These are phyloP conservation scores for Colletotrichum graminicola DNA, from an alignment of 2,329 filamentous ascomycete species.

Conservation along the genomic window DNA sequence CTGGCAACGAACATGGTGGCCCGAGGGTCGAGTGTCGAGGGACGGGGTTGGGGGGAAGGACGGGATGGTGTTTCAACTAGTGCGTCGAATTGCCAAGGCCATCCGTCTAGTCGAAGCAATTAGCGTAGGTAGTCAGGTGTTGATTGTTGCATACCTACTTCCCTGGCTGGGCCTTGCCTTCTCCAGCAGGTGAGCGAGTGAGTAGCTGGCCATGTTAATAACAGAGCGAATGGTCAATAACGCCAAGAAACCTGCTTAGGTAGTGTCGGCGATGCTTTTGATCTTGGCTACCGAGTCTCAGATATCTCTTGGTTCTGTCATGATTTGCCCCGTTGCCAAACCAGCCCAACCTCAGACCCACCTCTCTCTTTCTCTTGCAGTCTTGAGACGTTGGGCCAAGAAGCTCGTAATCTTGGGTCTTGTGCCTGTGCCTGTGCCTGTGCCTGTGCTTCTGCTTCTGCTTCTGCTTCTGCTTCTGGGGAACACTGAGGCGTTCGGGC, in stretches of 20 bases:
- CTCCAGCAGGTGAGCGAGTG: neutral
- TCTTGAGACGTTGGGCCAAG: neutral
- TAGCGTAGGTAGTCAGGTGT: constrained; percentile 21
- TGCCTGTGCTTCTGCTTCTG: no score
- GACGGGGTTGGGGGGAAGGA: constrained; percentile 1
- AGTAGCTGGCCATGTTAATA: neutral
- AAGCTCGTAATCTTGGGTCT: constrained; percentile 12
- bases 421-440: no score
- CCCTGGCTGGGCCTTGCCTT: constrained; percentile 11
- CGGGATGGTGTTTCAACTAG: constrained; percentile 36
- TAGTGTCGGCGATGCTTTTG: constrained; percentile 26
- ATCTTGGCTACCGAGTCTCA: constrained; percentile 5
- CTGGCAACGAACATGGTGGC: constrained; percentile 8
- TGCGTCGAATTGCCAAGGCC: constrained; percentile 38
- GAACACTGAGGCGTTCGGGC: constrained; percentile 17
- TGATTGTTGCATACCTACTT: constrained; percentile 17
- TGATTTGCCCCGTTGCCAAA: neutral
- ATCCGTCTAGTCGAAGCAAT: constrained; percentile 34
- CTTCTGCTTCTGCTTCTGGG: constrained; percentile 2
- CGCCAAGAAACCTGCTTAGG: constrained; percentile 9
- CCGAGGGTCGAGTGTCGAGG: neutral
- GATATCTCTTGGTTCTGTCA: constrained; percentile 4
- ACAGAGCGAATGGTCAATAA: constrained; percentile 8
- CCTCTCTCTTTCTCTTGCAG: neutral
- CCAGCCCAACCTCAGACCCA: neutral